Conservation (phyloP, 2,329 filamentous ascomycete genomes). For the Hypomyces rosellus region DNA sequence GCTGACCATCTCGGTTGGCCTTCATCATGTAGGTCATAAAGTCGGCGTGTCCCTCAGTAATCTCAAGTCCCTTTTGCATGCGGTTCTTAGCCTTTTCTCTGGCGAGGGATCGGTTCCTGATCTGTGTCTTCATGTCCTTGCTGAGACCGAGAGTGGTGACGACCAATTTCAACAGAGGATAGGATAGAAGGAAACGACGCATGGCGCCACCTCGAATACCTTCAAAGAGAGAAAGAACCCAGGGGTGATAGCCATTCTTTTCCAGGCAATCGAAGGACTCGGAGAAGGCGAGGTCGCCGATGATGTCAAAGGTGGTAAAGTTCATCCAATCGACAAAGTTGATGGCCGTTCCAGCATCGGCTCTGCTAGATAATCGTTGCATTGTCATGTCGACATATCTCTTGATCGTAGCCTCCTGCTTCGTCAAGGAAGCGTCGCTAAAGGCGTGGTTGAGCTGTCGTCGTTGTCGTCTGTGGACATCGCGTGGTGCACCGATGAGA, state of each 20-base stretch:
- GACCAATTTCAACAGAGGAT: slow-evolving; percentile 7
- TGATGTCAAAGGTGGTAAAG: slow-evolving; percentile 35
- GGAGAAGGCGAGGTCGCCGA: slow-evolving; percentile 36
- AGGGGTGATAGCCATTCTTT: slow-evolving; percentile 22
- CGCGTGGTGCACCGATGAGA: slow-evolving; percentile 13
- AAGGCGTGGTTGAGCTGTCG: slow-evolving; percentile 26
- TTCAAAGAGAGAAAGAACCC: slow-evolving; percentile 18
- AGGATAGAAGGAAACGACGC: slow-evolving; percentile 11
- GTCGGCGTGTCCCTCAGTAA: slow-evolving; percentile 15
- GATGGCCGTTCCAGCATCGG: slow-evolving; percentile 8
- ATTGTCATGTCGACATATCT: slow-evolving; percentile 23
- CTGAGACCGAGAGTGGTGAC: neutral
- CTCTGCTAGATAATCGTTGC: slow-evolving; percentile 14
- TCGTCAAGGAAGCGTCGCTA: slow-evolving; percentile 22
- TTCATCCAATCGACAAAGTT: slow-evolving; percentile 30
- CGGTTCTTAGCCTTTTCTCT: slow-evolving; percentile 18
- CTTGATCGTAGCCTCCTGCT: slow-evolving; percentile 24
- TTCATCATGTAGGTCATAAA: slow-evolving; percentile 25
- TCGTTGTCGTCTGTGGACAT: slow-evolving; percentile 17
- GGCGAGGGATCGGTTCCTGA: slow-evolving; percentile 13
- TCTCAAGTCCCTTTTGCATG: slow-evolving; percentile 16
- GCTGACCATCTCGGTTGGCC: slow-evolving; percentile 23
- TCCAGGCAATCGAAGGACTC: slow-evolving; percentile 33
- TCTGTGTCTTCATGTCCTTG: neutral
- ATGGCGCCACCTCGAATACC: slow-evolving; percentile 7